Percentiles rank a stretch among this genome's conserved stretches.
phyloP scores from a whole-genome alignment of 192 early-diverging fungal genomes.

The Phlyctochytrium bullatum region DNA sequence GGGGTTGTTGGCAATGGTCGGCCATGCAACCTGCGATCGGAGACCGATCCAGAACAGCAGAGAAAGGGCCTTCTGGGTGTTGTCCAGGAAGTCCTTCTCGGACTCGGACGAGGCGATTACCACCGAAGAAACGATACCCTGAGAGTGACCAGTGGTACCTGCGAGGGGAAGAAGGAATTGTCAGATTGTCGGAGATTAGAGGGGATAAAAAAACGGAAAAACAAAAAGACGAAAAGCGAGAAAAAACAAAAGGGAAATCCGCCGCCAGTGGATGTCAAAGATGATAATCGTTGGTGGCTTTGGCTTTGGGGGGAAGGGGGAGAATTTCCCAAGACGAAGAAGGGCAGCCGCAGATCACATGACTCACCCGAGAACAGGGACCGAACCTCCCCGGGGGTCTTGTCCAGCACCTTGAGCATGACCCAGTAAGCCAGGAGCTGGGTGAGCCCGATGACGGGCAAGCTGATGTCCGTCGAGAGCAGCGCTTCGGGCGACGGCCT shows the following conservation, averaged over 20 bases:
- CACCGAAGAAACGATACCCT: conserved; percentile 83
- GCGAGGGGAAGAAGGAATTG: background rate
- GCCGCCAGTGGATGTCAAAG: no score
- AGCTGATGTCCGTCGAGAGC: conserved; percentile 73
- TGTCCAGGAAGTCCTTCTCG: conserved; percentile 71
- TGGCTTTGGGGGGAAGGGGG: background rate
- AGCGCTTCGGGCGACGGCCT: conserved; percentile 78
- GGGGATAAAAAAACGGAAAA: background rate
- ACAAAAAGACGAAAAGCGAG: no score
- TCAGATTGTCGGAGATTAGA: background rate
- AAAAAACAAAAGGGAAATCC: no score
- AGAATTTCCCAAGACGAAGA: conserved; percentile 1
- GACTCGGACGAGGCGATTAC: conserved; percentile 77
- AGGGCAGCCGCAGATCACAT: background rate
- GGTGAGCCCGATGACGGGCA: conserved; percentile 87
- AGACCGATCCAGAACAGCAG: conserved; percentile 83
- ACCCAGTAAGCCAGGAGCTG: conserved; percentile 89
- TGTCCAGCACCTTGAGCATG: conserved; percentile 61
- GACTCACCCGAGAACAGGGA: conserved; percentile 43
- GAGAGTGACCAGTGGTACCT: conserved; percentile 85
- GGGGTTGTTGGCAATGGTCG: conserved; percentile 78
- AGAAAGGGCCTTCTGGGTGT: conserved; percentile 75
- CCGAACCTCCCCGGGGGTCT: conserved; percentile 50
- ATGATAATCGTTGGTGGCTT: no score
- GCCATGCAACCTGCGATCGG: conserved; percentile 74